Evolutionary conservation across 345 rosid species (phyloP).

Genomic region (Bruguiera parviflora): DNA sequence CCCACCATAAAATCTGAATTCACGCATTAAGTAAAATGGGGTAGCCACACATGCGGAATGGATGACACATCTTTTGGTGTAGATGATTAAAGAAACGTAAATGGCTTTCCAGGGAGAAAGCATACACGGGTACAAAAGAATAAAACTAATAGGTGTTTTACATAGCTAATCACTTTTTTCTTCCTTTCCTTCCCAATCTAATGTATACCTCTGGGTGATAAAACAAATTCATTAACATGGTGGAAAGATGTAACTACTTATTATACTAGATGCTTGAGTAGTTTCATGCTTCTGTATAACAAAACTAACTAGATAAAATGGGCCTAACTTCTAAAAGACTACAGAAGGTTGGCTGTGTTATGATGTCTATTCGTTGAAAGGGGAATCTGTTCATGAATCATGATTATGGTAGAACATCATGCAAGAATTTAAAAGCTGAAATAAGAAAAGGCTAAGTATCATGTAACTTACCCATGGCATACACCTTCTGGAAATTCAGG

Average conservation of each 20-base stretch:
- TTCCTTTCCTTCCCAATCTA: neutral
- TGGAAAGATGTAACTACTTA: neutral
- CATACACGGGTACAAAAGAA: conserved; percentile 6
- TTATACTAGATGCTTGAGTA: conserved; percentile 13
- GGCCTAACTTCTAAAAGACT: conserved; percentile 21
- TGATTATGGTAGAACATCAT: neutral
- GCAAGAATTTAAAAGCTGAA: neutral
- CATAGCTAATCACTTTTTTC: too few relatives aligned
- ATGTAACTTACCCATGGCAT: conserved; percentile 65
- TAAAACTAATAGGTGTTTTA: neutral
- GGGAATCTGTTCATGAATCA: conserved; percentile 1
- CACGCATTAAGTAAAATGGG: conserved; percentile 2
- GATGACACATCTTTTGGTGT: neutral
- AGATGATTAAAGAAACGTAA: too few relatives aligned
- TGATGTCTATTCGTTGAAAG: conserved; percentile 10
- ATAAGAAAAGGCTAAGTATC: conserved; percentile 4
- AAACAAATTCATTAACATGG: neutral
- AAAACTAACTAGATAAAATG: conserved; percentile 30
- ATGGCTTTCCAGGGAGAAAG: conserved; percentile 8
- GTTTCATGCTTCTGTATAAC: conserved; percentile 18
- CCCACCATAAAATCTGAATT: conserved; percentile 10
- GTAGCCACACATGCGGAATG: conserved; percentile 1
- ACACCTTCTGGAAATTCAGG: conserved; percentile 85
- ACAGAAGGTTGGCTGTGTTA: conserved; percentile 15
- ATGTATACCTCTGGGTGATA: conserved; percentile 3